These are phyloP conservation scores for Mikania micrantha DNA, from an alignment of 129 eudicot species.

Conservation along the genomic window DNA sequence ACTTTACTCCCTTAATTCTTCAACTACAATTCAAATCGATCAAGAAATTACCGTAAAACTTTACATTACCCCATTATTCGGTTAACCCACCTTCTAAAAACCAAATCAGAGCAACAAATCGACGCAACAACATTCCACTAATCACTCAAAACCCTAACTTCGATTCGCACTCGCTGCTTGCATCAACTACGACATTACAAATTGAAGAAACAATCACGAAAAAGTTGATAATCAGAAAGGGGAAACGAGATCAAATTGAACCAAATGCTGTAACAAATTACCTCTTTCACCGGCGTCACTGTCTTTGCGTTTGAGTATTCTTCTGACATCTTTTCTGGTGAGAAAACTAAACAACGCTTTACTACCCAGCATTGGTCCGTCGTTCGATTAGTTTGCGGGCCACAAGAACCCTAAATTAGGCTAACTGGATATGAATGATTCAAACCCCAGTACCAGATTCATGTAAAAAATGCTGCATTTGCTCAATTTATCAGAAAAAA, in stretches of 20 bases:
- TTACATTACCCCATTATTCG: not conserved
- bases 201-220: not conserved
- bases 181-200: constrained; percentile 5
- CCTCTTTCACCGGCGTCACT: constrained; percentile 94
- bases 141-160: not conserved
- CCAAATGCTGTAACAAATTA: not conserved
- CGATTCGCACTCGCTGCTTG: not conserved
- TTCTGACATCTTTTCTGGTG: constrained; percentile 59
- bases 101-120: not conserved
- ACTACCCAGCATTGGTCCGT: constrained; percentile 24
- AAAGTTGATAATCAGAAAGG: not conserved
- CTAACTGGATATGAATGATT: not conserved
- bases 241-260: not conserved
- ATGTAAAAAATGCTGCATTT: constrained; percentile 16
- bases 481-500: not conserved
- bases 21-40: too few species aligned
- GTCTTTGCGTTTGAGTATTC: constrained; percentile 82
- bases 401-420: not conserved
- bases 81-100: not conserved
- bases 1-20: too few species aligned
- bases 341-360: constrained; percentile 58
- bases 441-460: not conserved
- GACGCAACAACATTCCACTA: not conserved
- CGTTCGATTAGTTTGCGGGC: too few species aligned
- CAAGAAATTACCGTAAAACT: too few species aligned